Evolutionary conservation across 1,284 basidiomycete genomes (phyloP).

Genomic region (Moesziomyces sp.): DNA sequence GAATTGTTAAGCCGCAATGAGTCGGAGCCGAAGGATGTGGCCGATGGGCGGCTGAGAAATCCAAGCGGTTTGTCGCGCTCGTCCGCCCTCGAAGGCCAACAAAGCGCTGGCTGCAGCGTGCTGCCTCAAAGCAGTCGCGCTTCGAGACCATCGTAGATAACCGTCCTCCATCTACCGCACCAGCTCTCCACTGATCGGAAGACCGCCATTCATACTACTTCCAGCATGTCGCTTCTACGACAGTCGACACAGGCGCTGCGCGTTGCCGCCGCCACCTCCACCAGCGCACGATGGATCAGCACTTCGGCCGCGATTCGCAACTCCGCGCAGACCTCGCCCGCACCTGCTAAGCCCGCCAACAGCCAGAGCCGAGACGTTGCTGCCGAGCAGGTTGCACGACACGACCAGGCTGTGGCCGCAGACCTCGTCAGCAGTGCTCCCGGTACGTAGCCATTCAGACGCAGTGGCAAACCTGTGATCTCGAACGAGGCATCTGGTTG

Average conservation of each 20-base stretch:
- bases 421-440: constrained; percentile 59
- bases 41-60: not conserved
- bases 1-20: not conserved
- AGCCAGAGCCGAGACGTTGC: constrained; percentile 47
- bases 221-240: constrained; percentile 34
- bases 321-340: constrained; percentile 34
- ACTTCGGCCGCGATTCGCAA: constrained; percentile 34
- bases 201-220: constrained; percentile 6
- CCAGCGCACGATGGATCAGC: constrained; percentile 42
- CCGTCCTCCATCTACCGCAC: not conserved
- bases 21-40: not conserved
- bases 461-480: not conserved
- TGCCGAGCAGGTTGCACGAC: constrained; percentile 53
- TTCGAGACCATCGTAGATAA: not conserved
- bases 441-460: constrained; percentile 27
- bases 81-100: not conserved
- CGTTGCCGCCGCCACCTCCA: constrained; percentile 27
- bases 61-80: not conserved
- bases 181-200: constrained; percentile 5
- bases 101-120: not conserved
- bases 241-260: constrained; percentile 46
- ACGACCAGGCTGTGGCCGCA: constrained; percentile 44
- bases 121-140: not conserved
- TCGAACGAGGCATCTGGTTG: not conserved
- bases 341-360: constrained; percentile 31